Evolutionary conservation across 352 stramenopile species (phyloP).

Genomic region (Globisporangium splendens): DNA sequence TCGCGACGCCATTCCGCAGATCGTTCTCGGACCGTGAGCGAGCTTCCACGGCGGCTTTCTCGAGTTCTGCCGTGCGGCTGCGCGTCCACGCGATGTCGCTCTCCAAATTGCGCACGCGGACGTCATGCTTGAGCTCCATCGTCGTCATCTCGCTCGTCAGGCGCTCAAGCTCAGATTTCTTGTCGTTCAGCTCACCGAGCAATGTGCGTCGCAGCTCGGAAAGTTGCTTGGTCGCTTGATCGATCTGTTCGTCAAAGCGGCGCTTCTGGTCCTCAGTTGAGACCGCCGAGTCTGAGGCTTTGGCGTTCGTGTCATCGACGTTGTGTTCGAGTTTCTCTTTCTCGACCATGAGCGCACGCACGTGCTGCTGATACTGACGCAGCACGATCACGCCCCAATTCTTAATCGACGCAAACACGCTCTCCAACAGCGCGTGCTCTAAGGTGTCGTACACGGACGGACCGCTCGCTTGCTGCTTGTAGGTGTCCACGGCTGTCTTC

Average conservation of each 20-base stretch:
- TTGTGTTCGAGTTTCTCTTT: constrained; percentile 24
- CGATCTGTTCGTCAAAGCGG: constrained; percentile 39
- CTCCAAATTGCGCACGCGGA: constrained; percentile 45
- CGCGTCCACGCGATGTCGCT: constrained; percentile 53
- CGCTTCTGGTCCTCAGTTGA: constrained; percentile 45
- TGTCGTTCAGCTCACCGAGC: constrained; percentile 38
- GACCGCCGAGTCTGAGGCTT: constrained; percentile 24
- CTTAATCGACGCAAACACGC: constrained; percentile 40
- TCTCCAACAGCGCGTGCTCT: constrained; percentile 28
- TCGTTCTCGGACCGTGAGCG: constrained; percentile 28
- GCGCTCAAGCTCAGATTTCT: constrained; percentile 43
- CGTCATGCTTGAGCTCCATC: constrained; percentile 58
- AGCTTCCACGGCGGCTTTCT: constrained; percentile 30
- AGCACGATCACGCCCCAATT: constrained; percentile 46
- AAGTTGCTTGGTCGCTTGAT: constrained; percentile 44
- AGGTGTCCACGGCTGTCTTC: constrained; percentile 31
- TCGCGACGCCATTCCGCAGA: constrained; percentile 22
- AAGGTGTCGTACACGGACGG: constrained; percentile 25
- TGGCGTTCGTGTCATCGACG: constrained; percentile 18
- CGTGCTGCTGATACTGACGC: constrained; percentile 43
- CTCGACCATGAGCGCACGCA: constrained; percentile 24
- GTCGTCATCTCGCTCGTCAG: constrained; percentile 41
- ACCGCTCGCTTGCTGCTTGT: constrained; percentile 26
- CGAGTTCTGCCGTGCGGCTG: constrained; percentile 40
- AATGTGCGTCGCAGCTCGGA: constrained; percentile 42